Evolutionary conservation across 345 rosid species (phyloP).

Genomic region (Bruguiera gymnorhiza): DNA sequence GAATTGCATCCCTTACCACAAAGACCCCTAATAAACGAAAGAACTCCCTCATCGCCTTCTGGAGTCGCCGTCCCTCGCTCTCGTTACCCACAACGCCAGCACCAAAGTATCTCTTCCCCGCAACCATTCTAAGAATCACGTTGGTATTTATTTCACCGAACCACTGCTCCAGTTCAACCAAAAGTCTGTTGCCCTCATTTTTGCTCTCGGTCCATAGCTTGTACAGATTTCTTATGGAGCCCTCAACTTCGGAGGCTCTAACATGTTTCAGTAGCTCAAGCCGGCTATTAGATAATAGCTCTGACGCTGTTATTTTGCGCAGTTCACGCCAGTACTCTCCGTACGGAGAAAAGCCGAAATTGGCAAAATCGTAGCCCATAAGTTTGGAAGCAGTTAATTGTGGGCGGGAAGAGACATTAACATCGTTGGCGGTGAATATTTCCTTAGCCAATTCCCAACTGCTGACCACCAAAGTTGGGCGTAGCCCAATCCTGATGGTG

Average conservation of each 20-base stretch:
- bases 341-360: slow-evolving; percentile 1
- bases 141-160: slow-evolving; percentile 27
- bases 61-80: slow-evolving; percentile 18
- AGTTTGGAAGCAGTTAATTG: neutral
- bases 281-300: slow-evolving; percentile 9
- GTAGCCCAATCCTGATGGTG: slow-evolving; percentile 33
- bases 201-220: neutral
- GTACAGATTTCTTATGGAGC: neutral
- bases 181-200: slow-evolving; percentile 4
- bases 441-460: slow-evolving; percentile 35
- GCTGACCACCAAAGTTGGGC: slow-evolving; percentile 36
- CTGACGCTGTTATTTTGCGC: slow-evolving; percentile 10
- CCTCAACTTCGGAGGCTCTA: slow-evolving; percentile 10
- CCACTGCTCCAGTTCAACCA: slow-evolving; percentile 36
- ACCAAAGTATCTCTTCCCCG: slow-evolving; percentile 30
- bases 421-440: slow-evolving; percentile 35
- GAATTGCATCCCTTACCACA: slow-evolving; percentile 25
- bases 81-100: slow-evolving; percentile 7
- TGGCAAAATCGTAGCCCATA: slow-evolving; percentile 7
- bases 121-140: slow-evolving; percentile 29
- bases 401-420: slow-evolving; percentile 30
- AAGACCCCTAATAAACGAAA: slow-evolving; percentile 9
- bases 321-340: slow-evolving; percentile 15
- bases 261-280: slow-evolving; percentile 10
- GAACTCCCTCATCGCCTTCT: slow-evolving; percentile 14